These are phyloP conservation scores for Primulina tabacum DNA, from an alignment of 257 asterid species.

Conservation along the genomic window DNA sequence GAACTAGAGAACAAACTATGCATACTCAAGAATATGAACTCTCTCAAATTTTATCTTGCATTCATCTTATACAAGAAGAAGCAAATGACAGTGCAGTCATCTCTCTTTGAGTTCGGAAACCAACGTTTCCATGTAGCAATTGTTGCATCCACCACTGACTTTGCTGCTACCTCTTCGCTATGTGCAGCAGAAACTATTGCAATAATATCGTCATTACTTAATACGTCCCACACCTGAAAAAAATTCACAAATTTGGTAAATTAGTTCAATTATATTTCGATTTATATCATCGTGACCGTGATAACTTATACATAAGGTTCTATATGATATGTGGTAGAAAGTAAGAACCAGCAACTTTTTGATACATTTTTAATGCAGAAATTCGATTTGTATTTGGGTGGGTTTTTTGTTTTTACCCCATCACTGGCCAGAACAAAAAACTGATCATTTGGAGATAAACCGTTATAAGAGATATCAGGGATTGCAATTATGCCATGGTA, in stretches of 20 bases:
- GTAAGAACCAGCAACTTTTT: no score
- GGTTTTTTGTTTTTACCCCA: conserved; percentile 44
- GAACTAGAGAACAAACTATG: not conserved
- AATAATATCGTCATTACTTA: conserved; percentile 59
- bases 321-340: no score
- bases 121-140: conserved; percentile 53
- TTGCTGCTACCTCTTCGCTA: conserved; percentile 58
- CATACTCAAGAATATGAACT: not conserved
- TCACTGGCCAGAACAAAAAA: conserved; percentile 82
- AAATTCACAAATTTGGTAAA: not conserved
- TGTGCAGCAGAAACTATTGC: conserved; percentile 42
- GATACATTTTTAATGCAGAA: no score
- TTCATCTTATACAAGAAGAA: conserved; percentile 39
- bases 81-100: conserved; percentile 68
- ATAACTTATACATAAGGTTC: no score
- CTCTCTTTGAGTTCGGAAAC: conserved; percentile 65
- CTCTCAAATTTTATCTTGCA: not conserved
- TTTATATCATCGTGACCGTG: no score
- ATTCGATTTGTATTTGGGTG: not conserved
- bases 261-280: no score
- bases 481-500: conserved; percentile 57
- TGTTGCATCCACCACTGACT: conserved; percentile 67
- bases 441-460: conserved; percentile 48
- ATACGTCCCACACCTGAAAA: conserved; percentile 81
- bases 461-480: conserved; percentile 62